Evolutionary conservation across 495 filamentous ascomycete species (phyloP), one percentile per base, ranked within the genome.

Genomic region (Aspergillus sclerotioniger): DNA sequence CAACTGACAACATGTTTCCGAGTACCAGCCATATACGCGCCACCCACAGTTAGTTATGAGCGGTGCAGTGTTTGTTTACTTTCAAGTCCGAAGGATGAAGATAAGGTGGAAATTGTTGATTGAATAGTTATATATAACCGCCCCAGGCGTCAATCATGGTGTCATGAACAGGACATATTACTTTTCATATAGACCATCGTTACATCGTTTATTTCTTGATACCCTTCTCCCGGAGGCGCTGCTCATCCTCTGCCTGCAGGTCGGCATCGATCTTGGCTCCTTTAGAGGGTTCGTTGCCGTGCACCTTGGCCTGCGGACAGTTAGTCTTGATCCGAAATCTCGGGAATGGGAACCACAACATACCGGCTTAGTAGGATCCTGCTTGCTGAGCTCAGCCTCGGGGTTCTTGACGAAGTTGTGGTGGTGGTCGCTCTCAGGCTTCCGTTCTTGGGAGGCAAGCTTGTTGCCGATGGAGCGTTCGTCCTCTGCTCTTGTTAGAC

Each of bases 401-500:
- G 71, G 64, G 59, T 82, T 71, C 21, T 79, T 69, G 19, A 70
- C 62, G 67, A 61, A 54, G 68, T 62, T 75, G 56, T 71, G 69
- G 56, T 73, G 67, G 53, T 71, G 62, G 8, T 56, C 57, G 51
- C 67, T 37, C 28, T 74, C 62, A 20, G 47, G 25, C 63, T 75
- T 82, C 67, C 60, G 76, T 70, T 44, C 56, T 62, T 89, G 86
- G 9, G 84, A 80, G 8, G 78, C 88, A 28, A 91, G 79, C 65
- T 84, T 87, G 78, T 92, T 91, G 60, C 86, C 87, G 62, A 95
- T 92, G 29, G 87, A 82, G 62, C 90, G 81, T 64, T 90, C 73
- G 66, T 93, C 90, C 82, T 95, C 87, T 91, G 54, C 7, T 51
- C 10, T 41, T 17, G 12, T 32, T 31, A 9, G 13, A 41, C 17